Base-by-base conservation (phyloP, 1,284 basidiomycete species). In the Pseudozyma thailandica region DNA sequence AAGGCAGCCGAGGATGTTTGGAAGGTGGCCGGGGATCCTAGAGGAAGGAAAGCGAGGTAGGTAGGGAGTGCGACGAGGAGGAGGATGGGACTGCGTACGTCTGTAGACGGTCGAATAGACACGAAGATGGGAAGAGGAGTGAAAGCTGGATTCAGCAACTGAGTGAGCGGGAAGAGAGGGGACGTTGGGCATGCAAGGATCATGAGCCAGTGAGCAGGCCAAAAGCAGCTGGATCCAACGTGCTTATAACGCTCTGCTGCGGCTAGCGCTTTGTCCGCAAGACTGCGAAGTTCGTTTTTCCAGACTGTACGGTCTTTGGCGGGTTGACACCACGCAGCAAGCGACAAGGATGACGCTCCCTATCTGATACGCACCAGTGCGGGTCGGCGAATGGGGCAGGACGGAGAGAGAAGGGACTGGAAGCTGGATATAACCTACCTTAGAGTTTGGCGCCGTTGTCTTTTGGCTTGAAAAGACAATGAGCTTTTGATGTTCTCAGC, bases 71-170 rank as follows among this genome's bases (percentile, higher is more conserved):
- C 33, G 41, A 23, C 28, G 39, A 30, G 28, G 13, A n/a, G 30
- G 25, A 52, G 43, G 30, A 21, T 30, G 31, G 23, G 48, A 65
- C 55, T 51, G 63, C 63, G 63, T 66, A 66, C 63, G 52, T 59
- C 63, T 66, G 63, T 64, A n/a, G 37, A 44, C 27, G 43, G 48
- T 42, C 30, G n/a, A 6, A 6, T 21, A 16, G 8, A 26, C 20
- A 16, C 37, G 21, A n/a, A 25, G 52, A 50, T 9, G 37, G 37
- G 45, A 51, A 48, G 48, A 51, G 42, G 50, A 44, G 8, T 46
- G 38, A 49, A 26, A 38, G n/a, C 27, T 33, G 35, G 23, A 23
- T 60, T 66, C 52, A 66, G 63, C 57, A 48, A 48, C 33, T 60
- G 56, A 18, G 20, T 43, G 48, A 45, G 48, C 44, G 49, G 38